Base-by-base conservation (phyloP, 176 grass and related monocot genomes). In the Triticum dicoccoides region DNA sequence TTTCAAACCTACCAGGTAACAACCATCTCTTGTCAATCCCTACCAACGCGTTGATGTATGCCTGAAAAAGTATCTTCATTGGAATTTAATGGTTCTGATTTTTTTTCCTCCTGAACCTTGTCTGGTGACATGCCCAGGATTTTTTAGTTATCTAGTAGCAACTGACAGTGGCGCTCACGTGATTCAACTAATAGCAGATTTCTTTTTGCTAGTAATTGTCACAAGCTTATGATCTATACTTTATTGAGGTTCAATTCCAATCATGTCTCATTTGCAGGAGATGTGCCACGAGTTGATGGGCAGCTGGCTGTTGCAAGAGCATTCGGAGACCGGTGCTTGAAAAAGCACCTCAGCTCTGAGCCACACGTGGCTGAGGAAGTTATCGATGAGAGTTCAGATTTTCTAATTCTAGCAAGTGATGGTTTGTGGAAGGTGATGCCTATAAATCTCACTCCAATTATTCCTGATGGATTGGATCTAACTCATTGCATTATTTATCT, bases 221-320 rank as follows among this genome's bases (percentile, higher is more conserved):
- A 20, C 18, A 54, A 17, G 7, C 45, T 35, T 56, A 73, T 61
- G 61, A 79, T 34, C 41, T 84, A 6, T 77, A 63, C 41, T 72
- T 8, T 72, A 42, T 42, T 14, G 74, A 64, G 49, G 34, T 87
- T 49, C 73, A 74, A 58, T 61, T 32, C 38, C 52, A 35, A 77
- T 83, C 32, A 66, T 87, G n/a, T 56, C 66, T 79, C 34, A 37
- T 37, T 74, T 93, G 82, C 79, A 99, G 97, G 97, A 71, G 97
- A 99, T 67, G 97, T 99, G 5, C 92, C 97, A 77, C 94, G 97
- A 27, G 97, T 96, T 68, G 94, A 99, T 81, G 97, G 97, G 41
- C 97, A 99, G 72, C 89, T 99, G 33, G 97, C 97, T 3, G 97
- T 99, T 87, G 93, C 97, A 78, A 93, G 97, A 63, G 94, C 97